These are phyloP conservation scores for Solanum ossicruentum DNA, from an alignment of 257 asterid species.

Conservation along the genomic window DNA sequence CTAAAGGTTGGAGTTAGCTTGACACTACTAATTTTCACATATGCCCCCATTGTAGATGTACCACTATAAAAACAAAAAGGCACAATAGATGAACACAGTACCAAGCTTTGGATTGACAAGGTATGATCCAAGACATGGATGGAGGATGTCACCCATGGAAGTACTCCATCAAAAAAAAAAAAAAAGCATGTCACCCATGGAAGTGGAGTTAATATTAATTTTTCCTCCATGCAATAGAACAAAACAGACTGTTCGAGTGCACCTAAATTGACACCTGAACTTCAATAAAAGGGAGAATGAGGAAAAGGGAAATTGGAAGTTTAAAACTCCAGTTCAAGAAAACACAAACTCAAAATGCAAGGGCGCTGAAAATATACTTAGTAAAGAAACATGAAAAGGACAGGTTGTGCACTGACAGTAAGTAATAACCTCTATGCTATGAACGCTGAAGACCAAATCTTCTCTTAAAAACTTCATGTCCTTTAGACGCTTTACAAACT, in stretches of 20 bases:
- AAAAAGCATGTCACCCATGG: background rate
- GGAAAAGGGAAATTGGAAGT: background rate
- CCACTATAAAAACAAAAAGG: background rate
- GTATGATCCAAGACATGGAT: background rate
- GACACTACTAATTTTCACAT: background rate
- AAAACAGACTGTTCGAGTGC: background rate
- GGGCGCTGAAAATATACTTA: background rate
- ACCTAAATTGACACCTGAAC: background rate
- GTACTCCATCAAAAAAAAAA: too few relatives aligned
- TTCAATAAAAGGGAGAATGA: background rate
- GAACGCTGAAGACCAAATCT: conserved; percentile 66
- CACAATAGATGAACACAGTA: background rate
- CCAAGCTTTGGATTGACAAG: background rate
- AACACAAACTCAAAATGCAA: background rate
- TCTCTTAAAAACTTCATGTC: conserved; percentile 74
- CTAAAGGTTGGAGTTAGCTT: background rate
- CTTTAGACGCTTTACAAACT: conserved; percentile 54
- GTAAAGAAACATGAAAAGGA: background rate
- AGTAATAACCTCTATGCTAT: conserved; percentile 73
- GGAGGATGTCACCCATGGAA: background rate
- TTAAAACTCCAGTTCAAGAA: background rate
- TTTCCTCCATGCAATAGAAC: background rate
- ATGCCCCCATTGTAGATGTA: background rate
- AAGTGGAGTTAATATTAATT: background rate
- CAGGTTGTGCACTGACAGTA: background rate